phyloP scores from a whole-genome alignment of 2,329 filamentous ascomycete species.

The Ophiosphaerella korrae region DNA sequence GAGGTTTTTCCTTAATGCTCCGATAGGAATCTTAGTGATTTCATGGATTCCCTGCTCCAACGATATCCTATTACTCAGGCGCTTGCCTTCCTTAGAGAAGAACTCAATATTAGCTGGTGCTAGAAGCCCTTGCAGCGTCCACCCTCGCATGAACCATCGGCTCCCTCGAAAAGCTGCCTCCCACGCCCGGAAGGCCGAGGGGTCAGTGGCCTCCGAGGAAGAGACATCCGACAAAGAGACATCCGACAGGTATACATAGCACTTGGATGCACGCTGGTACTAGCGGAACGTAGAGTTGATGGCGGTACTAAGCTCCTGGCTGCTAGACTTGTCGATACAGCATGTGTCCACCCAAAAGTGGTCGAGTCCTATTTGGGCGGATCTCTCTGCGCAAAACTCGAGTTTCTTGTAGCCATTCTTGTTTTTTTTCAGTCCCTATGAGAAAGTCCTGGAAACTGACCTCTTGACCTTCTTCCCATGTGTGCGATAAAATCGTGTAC shows the following conservation, averaged over 20 bases:
- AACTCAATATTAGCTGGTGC: constrained; percentile 19
- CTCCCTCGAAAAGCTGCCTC: constrained; percentile 10
- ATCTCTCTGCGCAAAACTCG: too few species aligned
- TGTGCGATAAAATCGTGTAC: too few species aligned
- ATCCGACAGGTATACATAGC: constrained; percentile 18
- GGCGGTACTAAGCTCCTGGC: too few species aligned
- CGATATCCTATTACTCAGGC: constrained; percentile 16
- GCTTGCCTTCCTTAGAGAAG: constrained; percentile 18
- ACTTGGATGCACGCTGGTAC: constrained; percentile 7
- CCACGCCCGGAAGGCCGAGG: constrained; percentile 13
- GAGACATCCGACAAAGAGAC: constrained; percentile 17
- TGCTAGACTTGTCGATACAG: too few species aligned
- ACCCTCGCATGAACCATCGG: constrained; percentile 3
- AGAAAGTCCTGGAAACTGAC: too few species aligned
- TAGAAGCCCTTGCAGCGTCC: background rate
- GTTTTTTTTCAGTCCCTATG: too few species aligned
- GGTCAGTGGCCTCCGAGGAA: constrained; percentile 6
- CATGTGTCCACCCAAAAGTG: too few species aligned
- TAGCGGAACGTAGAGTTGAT: constrained; percentile 6
- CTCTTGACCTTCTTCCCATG: too few species aligned
- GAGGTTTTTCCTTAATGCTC: constrained; percentile 11
- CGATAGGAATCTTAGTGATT: constrained; percentile 18
- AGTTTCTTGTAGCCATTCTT: too few species aligned
- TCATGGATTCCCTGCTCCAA: constrained; percentile 13
- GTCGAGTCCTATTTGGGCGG: too few species aligned